Evolutionary conservation across 2,329 filamentous ascomycete genomes (phyloP), one percentile per base, ranked within the genome.

Genomic region (Alternaria triticimaculans): DNA sequence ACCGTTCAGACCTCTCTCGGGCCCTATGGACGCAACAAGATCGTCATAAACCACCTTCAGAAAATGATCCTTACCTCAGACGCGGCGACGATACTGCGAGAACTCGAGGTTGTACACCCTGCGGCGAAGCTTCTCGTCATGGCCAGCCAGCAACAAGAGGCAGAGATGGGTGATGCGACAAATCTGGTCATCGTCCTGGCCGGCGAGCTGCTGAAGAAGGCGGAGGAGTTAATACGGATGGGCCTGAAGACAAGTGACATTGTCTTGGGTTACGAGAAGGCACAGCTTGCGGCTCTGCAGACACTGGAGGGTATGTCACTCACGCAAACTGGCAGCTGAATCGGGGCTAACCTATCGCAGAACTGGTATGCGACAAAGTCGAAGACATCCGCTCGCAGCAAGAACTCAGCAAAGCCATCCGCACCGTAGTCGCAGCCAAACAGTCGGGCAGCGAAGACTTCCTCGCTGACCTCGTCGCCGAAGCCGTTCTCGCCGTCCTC

Each of bases 11-110:
- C 96, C 61, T 98, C 96, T 49, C 88, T 99, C 37, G 96, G 96
- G 56, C 96, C 96, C 64, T 97, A 97, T 83, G 96, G 96, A 78
- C 92, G 96, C 83, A 99, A 99, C 87, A 99, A 99, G 86, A 94
- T 99, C 79, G 93, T 99, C 84, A 98, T 99, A 87, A 99, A 99
- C 87, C 96, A 99, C 84, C 87, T 99, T 68, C 93, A 97, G 83
- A 99, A 99, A 87, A 97, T 99, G 96, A 97, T 97, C 75, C 87
- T 99, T 70, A 99, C 96, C 73, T 98, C 94, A 65, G 96, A 99
- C 80, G 96, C 96, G 70, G 96, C 96, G 71, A 98, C 96, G 46
- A 99, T 99, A 80, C 88, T 99, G 74, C 91, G 94, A 78, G 96
- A 99, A 85, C 89, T 99, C 81, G 96, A 99, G 78, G 96, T 99